Evolutionary conservation across 352 stramenopile genomes (phyloP).

Genomic region (Elongisporangium anandrum): DNA sequence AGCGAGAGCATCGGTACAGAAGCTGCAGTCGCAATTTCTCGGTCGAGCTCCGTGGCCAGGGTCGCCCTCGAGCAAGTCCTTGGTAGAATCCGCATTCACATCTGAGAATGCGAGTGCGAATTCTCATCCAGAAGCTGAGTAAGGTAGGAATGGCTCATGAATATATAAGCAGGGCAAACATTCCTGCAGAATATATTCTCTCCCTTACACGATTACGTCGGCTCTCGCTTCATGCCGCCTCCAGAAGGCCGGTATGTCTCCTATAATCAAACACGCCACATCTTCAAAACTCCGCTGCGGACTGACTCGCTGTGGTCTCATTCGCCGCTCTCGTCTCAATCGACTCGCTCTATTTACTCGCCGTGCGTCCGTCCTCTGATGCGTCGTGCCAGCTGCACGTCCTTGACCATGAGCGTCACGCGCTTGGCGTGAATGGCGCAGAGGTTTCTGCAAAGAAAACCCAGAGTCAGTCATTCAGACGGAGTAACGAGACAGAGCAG

Average conservation of each 20-base stretch:
- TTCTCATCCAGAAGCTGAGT: neutral
- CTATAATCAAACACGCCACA: neutral
- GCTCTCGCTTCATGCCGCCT: neutral
- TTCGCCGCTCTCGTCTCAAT: no score
- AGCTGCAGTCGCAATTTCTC: conserved; percentile 61
- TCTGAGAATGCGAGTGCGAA: neutral
- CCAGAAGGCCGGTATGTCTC: neutral
- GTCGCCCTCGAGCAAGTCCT: conserved; percentile 20
- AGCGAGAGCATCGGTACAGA: conserved; percentile 60
- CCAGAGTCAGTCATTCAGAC: neutral
- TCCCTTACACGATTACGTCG: neutral
- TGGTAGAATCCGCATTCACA: neutral
- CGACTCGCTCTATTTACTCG: neutral
- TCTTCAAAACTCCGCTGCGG: neutral
- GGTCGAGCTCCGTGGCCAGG: conserved; percentile 54
- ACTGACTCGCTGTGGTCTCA: no score
- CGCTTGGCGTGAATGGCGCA: conserved; percentile 95
- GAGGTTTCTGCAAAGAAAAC: conserved; percentile 78
- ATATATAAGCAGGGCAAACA: neutral
- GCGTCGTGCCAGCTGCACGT: conserved; percentile 92
- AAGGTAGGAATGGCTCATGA: neutral
- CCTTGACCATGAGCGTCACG: conserved; percentile 95
- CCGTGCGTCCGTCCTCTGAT: conserved; percentile 73
- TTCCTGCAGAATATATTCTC: neutral
- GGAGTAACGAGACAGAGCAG: neutral